phyloP scores from a whole-genome alignment of 345 rosid genomes.

The Garcia nutans region DNA sequence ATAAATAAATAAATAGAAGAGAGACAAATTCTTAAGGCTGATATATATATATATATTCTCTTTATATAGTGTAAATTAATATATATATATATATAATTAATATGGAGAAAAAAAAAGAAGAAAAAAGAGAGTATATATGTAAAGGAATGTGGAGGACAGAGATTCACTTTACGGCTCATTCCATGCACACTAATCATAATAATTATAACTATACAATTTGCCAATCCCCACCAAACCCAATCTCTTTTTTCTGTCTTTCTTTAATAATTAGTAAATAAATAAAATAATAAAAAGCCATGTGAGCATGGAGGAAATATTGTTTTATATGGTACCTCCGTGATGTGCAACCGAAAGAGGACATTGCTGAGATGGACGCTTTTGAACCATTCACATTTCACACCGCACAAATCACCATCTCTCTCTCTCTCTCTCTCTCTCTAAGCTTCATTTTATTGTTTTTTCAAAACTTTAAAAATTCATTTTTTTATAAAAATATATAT shows the following conservation, averaged over 20 bases:
- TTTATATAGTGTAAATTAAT: background rate
- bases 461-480: too few relatives aligned
- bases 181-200: conserved; percentile 14
- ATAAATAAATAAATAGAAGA: too few relatives aligned
- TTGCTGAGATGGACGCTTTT: conserved; percentile 15
- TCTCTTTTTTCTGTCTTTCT: too few relatives aligned
- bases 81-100: background rate
- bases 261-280: too few relatives aligned
- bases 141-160: conserved; percentile 27
- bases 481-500: too few relatives aligned
- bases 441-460: too few relatives aligned
- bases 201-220: too few relatives aligned
- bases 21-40: too few relatives aligned
- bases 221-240: background rate
- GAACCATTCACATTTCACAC: too few relatives aligned
- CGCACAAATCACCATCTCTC: background rate
- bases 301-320: background rate
- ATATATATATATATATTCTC: background rate
- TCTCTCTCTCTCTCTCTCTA: too few relatives aligned
- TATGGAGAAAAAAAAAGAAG: background rate
- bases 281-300: background rate
- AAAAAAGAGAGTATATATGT: conserved; percentile 15
- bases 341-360: conserved; percentile 28
- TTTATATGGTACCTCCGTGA: conserved; percentile 32
- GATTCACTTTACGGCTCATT: conserved; percentile 24